These are phyloP conservation scores for Psilocybe mexicana DNA, from an alignment of 1,284 basidiomycete genomes.

Conservation along the genomic window DNA sequence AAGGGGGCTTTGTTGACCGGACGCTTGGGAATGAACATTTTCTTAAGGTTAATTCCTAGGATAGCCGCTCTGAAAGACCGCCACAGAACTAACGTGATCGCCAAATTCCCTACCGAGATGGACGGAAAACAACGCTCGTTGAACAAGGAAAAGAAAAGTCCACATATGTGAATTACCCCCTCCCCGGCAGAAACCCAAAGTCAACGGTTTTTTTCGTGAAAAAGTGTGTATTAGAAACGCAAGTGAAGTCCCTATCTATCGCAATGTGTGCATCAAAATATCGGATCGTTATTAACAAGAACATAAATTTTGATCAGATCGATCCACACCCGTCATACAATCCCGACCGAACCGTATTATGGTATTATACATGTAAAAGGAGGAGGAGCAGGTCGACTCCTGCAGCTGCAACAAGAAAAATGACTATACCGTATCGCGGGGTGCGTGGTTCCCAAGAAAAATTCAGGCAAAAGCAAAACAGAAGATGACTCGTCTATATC, in stretches of 20 bases:
- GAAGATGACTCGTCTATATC: neutral
- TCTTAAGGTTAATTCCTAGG: neutral
- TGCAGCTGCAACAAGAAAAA: neutral
- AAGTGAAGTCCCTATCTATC: slow-evolving; percentile 14
- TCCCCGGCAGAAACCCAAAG: slow-evolving; percentile 6
- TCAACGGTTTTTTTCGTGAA: no score
- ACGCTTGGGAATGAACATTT: slow-evolving; percentile 1
- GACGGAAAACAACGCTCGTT: slow-evolving; percentile 18
- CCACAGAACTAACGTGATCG: slow-evolving; percentile 16
- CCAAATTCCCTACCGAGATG: slow-evolving; percentile 23
- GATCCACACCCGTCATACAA: neutral
- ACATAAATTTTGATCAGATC: slow-evolving; percentile 6
- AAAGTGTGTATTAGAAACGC: neutral
- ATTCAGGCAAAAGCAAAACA: neutral
- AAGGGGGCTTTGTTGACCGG: neutral
- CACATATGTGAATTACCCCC: neutral
- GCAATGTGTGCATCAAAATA: slow-evolving; percentile 5
- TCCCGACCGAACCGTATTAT: neutral
- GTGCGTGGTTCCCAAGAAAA: slow-evolving; percentile 1
- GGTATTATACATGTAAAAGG: neutral
- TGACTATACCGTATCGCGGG: neutral
- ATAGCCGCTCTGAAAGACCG: slow-evolving; percentile 5
- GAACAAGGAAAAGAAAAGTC: neutral
- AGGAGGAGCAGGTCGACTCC: neutral
- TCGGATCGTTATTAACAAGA: slow-evolving; percentile 6